Conservation (phyloP, 495 filamentous ascomycete genomes). For the Talaromyces stipitatus region DNA sequence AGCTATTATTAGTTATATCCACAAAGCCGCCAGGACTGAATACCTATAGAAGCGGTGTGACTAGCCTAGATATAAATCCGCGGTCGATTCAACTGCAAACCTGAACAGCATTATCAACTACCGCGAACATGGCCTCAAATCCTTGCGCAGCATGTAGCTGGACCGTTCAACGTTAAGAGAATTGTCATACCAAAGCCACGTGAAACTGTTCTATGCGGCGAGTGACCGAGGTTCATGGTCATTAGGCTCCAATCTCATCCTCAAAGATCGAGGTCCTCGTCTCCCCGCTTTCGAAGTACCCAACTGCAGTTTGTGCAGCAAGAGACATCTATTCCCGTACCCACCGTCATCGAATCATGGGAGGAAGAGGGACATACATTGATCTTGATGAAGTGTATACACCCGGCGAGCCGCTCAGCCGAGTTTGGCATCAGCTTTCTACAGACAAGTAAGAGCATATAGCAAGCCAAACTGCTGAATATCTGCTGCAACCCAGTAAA, state of each 20-base stretch:
- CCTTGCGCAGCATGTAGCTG: constrained; percentile 20
- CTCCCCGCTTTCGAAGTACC: constrained; percentile 9
- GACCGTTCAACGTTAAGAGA: constrained; percentile 13
- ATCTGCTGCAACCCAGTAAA: constrained; percentile 20
- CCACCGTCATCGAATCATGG: constrained; percentile 14
- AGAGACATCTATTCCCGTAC: constrained; percentile 17
- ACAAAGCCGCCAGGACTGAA: too few relatives aligned
- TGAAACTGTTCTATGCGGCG: constrained; percentile 25
- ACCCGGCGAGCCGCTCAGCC: constrained; percentile 16
- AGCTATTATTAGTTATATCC: too few relatives aligned
- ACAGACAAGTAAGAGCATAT: constrained; percentile 16
- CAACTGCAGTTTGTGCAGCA: constrained; percentile 15
- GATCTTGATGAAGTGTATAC: constrained; percentile 15
- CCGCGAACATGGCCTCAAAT: constrained; percentile 2
- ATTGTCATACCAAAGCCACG: constrained; percentile 22
- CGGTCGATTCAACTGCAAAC: too few relatives aligned
- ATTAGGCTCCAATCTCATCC: constrained; percentile 21
- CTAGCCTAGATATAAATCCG: too few relatives aligned
- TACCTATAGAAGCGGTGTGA: too few relatives aligned
- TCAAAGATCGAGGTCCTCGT: constrained; percentile 16
- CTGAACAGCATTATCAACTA: too few relatives aligned
- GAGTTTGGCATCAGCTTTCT: constrained; percentile 14
- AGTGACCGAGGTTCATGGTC: constrained; percentile 25
- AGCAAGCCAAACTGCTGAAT: constrained; percentile 22
- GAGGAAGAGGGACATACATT: constrained; percentile 11